Conservation (phyloP, 2,329 filamentous ascomycete species). For the Cadophora malorum region DNA sequence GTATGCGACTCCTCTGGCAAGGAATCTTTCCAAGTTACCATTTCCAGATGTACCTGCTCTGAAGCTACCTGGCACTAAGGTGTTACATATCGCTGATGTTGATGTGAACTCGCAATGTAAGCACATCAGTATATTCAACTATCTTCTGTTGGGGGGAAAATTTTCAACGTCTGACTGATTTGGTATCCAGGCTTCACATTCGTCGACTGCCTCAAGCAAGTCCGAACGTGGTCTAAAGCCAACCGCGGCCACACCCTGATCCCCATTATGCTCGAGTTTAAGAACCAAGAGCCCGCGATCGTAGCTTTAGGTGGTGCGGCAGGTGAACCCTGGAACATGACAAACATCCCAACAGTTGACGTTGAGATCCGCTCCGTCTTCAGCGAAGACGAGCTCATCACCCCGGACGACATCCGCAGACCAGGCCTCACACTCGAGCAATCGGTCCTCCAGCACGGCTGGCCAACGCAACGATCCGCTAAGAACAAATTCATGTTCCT, state of each 20-base stretch:
- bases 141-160: no score
- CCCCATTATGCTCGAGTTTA: slow-evolving; percentile 19
- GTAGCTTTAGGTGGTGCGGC: not conserved
- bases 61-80: slow-evolving; percentile 8
- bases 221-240: slow-evolving; percentile 15
- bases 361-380: slow-evolving; percentile 14
- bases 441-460: slow-evolving; percentile 17
- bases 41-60: not conserved
- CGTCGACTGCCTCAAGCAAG: slow-evolving; percentile 5
- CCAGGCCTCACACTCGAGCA: slow-evolving; percentile 10
- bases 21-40: slow-evolving; percentile 15
- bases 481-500: slow-evolving; percentile 22
- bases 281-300: not conserved
- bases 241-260: slow-evolving; percentile 11
- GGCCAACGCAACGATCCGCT: slow-evolving; percentile 12
- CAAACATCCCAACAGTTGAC: slow-evolving; percentile 8
- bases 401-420: slow-evolving; percentile 14
- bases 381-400: slow-evolving; percentile 12
- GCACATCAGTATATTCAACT: not conserved
- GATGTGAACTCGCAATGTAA: slow-evolving; percentile 13
- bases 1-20: slow-evolving; percentile 12
- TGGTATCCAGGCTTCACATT: not conserved
- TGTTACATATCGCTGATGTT: slow-evolving; percentile 15
- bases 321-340: slow-evolving; percentile 12
- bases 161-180: not conserved